Conservation (phyloP, 768 basidiomycete species). For the Tylopilus felleus region DNA sequence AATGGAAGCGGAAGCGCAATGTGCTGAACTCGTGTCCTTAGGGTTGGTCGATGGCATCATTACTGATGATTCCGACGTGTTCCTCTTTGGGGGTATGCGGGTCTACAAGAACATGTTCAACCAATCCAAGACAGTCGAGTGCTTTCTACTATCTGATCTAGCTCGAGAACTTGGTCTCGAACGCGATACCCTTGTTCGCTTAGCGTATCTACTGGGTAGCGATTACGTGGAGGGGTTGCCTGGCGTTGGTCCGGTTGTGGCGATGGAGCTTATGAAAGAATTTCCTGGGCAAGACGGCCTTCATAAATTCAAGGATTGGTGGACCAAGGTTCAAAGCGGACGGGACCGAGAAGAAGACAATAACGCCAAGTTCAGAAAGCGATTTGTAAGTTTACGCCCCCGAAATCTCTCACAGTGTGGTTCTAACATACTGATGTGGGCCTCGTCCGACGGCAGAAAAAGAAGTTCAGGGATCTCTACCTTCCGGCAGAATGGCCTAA, state of each 20-base stretch:
- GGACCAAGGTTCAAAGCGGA: slow-evolving; percentile 88
- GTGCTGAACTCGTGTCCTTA: slow-evolving; percentile 83
- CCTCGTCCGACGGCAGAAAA: slow-evolving; percentile 57
- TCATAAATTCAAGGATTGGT: slow-evolving; percentile 90
- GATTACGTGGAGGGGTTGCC: slow-evolving; percentile 94
- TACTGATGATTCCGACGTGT: slow-evolving; percentile 98
- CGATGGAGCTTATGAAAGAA: slow-evolving; percentile 92
- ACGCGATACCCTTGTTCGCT: slow-evolving; percentile 77
- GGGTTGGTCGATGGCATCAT: slow-evolving; percentile 95
- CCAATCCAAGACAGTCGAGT: slow-evolving; percentile 97
- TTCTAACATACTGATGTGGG: slow-evolving; percentile 11
- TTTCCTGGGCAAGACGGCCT: slow-evolving; percentile 86
- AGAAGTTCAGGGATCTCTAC: slow-evolving; percentile 81
- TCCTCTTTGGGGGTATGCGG: slow-evolving; percentile 93
- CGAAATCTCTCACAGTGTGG: slow-evolving; percentile 3
- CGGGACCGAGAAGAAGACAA: slow-evolving; percentile 76
- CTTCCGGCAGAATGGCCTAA: slow-evolving; percentile 88
- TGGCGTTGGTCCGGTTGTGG: slow-evolving; percentile 92
- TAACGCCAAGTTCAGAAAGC: slow-evolving; percentile 71
- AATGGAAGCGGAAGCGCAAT: slow-evolving; percentile 99
- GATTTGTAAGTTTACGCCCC: slow-evolving; percentile 65
- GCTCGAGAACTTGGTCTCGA: slow-evolving; percentile 84
- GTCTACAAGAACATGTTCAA: slow-evolving; percentile 99
- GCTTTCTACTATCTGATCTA: slow-evolving; percentile 83
- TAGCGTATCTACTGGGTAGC: slow-evolving; percentile 94